A percentile compares a stretch with the other conserved stretches of the same genome.
These are phyloP conservation scores for Codiaeum variegatum DNA, from an alignment of 441 rosid genomes.

Conservation along the genomic window DNA sequence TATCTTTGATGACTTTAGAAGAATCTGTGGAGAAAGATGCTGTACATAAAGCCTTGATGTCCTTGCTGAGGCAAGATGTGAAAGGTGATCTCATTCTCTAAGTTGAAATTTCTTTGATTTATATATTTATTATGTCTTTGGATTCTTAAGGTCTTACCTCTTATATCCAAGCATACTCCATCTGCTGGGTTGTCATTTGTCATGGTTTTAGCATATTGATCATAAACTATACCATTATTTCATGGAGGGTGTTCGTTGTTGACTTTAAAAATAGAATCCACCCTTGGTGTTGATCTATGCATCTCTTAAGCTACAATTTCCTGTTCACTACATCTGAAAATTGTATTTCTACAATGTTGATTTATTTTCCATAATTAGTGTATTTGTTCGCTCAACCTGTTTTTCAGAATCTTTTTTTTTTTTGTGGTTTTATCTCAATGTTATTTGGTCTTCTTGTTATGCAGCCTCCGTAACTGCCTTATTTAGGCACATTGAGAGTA, in stretches of 20 bases:
- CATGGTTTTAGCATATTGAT: neutral
- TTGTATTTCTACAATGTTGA: neutral
- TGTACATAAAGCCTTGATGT: slow-evolving; percentile 92
- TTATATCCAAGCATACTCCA: neutral
- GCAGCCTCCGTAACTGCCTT: slow-evolving; percentile 81
- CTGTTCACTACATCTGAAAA: neutral
- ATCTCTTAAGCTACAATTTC: slow-evolving; percentile 8
- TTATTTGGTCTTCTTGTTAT: slow-evolving; percentile 19
- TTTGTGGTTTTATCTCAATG: slow-evolving; percentile 11
- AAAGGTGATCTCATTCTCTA: slow-evolving; percentile 53
- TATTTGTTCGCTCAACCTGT: neutral
- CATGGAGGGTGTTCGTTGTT: neutral
- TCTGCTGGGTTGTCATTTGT: neutral
- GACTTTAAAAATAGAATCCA: neutral
- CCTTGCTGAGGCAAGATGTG: slow-evolving; percentile 89
- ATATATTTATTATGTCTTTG: neutral
- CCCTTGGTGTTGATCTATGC: neutral
- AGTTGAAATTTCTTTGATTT: neutral
- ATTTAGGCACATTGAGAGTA: slow-evolving; percentile 73
- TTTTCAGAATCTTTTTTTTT: neutral
- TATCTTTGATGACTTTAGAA: slow-evolving; percentile 41
- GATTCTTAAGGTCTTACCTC: neutral
- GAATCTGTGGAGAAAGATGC: slow-evolving; percentile 94
- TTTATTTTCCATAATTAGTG: neutral
- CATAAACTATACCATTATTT: neutral